Evolutionary conservation across 495 filamentous ascomycete genomes (phyloP).

Genomic region (Amorphotheca resinae): DNA sequence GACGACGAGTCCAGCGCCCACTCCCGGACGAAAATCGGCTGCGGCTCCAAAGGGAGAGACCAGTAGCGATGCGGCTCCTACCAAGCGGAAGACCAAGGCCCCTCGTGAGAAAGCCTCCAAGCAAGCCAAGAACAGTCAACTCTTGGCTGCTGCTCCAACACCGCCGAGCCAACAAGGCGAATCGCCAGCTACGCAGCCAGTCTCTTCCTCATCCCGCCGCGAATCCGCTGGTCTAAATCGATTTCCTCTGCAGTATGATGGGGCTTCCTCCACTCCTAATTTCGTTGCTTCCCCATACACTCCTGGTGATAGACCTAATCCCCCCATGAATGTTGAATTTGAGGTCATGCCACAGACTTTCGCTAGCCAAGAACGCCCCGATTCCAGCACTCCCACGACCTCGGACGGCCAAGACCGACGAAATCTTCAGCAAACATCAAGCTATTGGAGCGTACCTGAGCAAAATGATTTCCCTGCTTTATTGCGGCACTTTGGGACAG

Average conservation of each 20-base stretch:
- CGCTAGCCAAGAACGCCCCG: constrained; percentile 23
- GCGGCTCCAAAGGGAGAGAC: constrained; percentile 16
- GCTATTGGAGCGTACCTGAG: constrained; percentile 97
- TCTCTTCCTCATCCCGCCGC: background rate
- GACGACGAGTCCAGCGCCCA: constrained; percentile 26
- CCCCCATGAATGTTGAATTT: constrained; percentile 28
- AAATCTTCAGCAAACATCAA: constrained; percentile 53
- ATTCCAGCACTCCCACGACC: constrained; percentile 25
- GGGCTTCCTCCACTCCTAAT: constrained; percentile 16
- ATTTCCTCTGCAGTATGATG: constrained; percentile 12
- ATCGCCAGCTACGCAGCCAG: constrained; percentile 8
- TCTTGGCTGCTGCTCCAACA: constrained; percentile 21
- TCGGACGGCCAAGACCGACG: constrained; percentile 32
- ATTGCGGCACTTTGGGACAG: constrained; percentile 73
- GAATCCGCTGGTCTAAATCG: constrained; percentile 3
- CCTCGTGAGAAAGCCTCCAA: constrained; percentile 17
- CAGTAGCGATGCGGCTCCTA: constrained; percentile 18
- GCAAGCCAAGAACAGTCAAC: constrained; percentile 26
- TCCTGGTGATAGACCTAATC: constrained; percentile 15
- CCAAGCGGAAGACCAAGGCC: constrained; percentile 19
- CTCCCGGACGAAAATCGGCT: constrained; percentile 17
- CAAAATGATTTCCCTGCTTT: constrained; percentile 67
- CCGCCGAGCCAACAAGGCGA: constrained; percentile 7
- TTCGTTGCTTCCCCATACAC: constrained; percentile 27
- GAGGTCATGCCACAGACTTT: constrained; percentile 18